Evolutionary conservation across 768 basidiomycete genomes (phyloP).

Genomic region (Terana coerulea): DNA sequence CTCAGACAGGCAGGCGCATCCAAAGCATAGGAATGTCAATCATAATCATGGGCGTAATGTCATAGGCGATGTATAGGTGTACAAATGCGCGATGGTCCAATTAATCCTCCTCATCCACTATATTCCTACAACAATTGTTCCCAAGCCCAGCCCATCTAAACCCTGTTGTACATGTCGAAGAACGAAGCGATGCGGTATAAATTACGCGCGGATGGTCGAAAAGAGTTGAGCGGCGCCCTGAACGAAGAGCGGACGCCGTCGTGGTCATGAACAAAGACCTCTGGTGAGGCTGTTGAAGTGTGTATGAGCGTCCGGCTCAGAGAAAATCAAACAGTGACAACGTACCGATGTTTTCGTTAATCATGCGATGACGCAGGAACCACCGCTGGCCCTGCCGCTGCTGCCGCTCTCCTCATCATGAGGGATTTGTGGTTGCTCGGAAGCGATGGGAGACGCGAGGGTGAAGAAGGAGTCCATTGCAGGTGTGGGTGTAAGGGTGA

Average conservation of each 20-base stretch:
- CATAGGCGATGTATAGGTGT: not conserved
- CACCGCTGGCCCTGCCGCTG: not conserved
- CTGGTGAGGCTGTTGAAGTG: not conserved
- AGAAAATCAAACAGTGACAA: not conserved
- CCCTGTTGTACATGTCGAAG: not conserved
- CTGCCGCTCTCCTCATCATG: slow-evolving; percentile 10
- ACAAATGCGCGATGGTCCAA: not conserved
- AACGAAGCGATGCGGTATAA: not conserved
- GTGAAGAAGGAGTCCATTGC: slow-evolving; percentile 17
- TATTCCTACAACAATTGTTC: not conserved
- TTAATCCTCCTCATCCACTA: not conserved
- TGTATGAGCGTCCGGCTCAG: not conserved
- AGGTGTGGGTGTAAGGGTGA: not conserved
- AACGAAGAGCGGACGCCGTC: not conserved
- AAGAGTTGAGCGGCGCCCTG: not conserved
- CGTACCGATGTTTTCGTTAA: not conserved
- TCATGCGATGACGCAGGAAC: slow-evolving; percentile 2
- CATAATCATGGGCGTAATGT: not conserved
- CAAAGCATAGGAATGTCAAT: not conserved
- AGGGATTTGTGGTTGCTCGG: slow-evolving; percentile 13
- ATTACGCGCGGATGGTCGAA: not conserved
- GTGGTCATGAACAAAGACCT: not conserved
- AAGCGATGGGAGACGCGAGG: slow-evolving; percentile 12
- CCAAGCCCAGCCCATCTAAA: not conserved
- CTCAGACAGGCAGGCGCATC: not conserved